Evolutionary conservation across 768 basidiomycete genomes (phyloP), one percentile per base, ranked within the genome.

Genomic region (Dendrothele bispora): DNA sequence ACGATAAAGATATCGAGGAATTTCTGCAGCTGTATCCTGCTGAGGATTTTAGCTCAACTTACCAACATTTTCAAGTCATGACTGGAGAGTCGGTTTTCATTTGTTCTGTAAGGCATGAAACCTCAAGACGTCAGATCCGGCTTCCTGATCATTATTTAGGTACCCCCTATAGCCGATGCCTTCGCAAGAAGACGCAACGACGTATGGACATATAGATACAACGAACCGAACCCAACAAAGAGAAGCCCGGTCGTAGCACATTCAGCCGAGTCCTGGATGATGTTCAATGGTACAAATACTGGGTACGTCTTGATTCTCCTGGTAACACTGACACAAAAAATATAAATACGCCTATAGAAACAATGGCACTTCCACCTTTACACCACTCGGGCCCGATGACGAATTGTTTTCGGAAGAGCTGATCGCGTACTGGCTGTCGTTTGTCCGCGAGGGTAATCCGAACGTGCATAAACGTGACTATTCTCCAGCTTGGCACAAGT

Each of bases 211-310:
- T 83, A 82, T 54, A 71, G 80, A 18, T 83, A 82, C 59, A 82
- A 83, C 59, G 77, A 82, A 50, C 63, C 68, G 4, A 74, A 79
- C 43, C 75, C 75, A 5, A 74, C 76, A 1, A 50, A 52, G 4
- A 63, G 63, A 11, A 64, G 64, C n/a, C 42, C 58, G 1, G 64
- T 39, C 5, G 75, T 78, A 2, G 61, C 41, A 1, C 82, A 83
- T 50, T 73, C 82, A 6, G 71, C 83, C 1, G 83, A 82, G 56
- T 82, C 84, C 55, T 83, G 78, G 77, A 82, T 82, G 79, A 79
- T 83, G 82, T 83, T 82, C 65, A 59, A 61, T 20, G 82, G 84
- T 2, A 74, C 70, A 2, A 77, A 77, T 48, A 82, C 81, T 22
- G 82, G 83, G 83, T 82, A 56, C 18, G 69, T 54, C 30, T 15